These are phyloP conservation scores for Cucurbita ficifolia DNA, from an alignment of 306 rosid species.

Conservation along the genomic window DNA sequence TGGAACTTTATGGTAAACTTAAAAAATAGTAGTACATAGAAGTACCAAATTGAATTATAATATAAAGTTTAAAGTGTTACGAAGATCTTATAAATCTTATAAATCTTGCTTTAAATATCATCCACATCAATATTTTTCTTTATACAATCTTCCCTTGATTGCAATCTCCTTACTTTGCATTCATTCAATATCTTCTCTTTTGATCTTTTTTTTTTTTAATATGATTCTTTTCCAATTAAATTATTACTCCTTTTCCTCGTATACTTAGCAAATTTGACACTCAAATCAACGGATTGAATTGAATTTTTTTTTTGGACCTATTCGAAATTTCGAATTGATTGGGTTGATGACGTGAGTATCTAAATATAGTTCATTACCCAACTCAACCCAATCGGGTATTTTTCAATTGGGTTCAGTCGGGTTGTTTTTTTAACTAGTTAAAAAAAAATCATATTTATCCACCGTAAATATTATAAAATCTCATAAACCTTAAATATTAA, in stretches of 20 bases:
- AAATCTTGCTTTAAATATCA: conserved; percentile 13
- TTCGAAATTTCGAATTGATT: too few species aligned
- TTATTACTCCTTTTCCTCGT: background rate
- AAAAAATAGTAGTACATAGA: background rate
- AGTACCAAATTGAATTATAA: conserved; percentile 9
- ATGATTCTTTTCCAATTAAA: too few species aligned
- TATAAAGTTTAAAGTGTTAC: conserved; percentile 2
- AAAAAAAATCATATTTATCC: too few species aligned
- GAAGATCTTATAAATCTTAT: conserved; percentile 8
- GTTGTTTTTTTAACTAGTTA: too few species aligned
- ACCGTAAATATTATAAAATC: too few species aligned
- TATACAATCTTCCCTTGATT: conserved; percentile 1
- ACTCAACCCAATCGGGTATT: too few species aligned
- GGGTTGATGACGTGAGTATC: too few species aligned
- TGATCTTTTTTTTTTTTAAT: background rate
- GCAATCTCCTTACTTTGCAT: conserved; percentile 19
- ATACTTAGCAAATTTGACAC: background rate
- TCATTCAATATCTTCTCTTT: conserved; percentile 1
- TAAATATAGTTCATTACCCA: too few species aligned
- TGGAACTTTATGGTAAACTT: background rate
- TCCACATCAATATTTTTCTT: background rate
- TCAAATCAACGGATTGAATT: background rate
- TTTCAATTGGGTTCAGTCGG: too few species aligned
- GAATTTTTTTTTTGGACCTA: too few species aligned
- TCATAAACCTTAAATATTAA: too few species aligned